Percentiles rank a stretch among this genome's conserved stretches.
These are phyloP conservation scores for Xylariaceae sp. DNA, from an alignment of 2,329 filamentous ascomycete species.

Conservation along the genomic window DNA sequence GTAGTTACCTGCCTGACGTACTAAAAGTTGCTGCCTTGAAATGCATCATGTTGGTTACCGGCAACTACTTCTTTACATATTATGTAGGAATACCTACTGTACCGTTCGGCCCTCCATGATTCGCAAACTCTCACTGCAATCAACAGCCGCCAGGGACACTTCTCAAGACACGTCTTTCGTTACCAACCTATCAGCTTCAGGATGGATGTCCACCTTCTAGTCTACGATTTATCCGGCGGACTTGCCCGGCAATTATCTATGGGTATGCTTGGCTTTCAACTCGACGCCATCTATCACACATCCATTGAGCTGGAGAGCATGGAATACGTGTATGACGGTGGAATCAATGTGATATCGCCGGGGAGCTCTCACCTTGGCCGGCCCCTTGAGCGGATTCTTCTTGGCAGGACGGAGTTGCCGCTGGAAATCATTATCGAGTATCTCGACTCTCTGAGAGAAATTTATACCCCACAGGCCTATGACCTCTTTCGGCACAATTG, in stretches of 20 bases:
- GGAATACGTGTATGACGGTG: conserved; percentile 88
- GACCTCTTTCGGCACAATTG: conserved; percentile 90
- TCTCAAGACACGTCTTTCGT: not conserved
- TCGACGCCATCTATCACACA: conserved; percentile 95
- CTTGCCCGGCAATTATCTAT: conserved; percentile 53
- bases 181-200: not conserved
- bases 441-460: conserved; percentile 72
- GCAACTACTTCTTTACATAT: not conserved
- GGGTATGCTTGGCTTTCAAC: conserved; percentile 53
- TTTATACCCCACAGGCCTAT: conserved; percentile 82
- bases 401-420: conserved; percentile 75
- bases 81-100: too few relatives aligned
- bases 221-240: conserved; percentile 72
- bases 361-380: conserved; percentile 82
- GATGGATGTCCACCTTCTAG: conserved; percentile 74
- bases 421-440: conserved; percentile 83
- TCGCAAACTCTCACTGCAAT: not conserved
- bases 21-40: too few relatives aligned
- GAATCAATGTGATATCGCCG: conserved; percentile 75
- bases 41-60: not conserved
- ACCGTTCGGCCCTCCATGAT: too few relatives aligned
- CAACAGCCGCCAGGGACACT: not conserved
- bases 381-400: conserved; percentile 69
- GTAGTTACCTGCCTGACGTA: too few relatives aligned
- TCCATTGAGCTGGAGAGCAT: conserved; percentile 78